phyloP scores from a whole-genome alignment of 2,329 filamentous ascomycete genomes.

The Hymenoscyphus infarciens region DNA sequence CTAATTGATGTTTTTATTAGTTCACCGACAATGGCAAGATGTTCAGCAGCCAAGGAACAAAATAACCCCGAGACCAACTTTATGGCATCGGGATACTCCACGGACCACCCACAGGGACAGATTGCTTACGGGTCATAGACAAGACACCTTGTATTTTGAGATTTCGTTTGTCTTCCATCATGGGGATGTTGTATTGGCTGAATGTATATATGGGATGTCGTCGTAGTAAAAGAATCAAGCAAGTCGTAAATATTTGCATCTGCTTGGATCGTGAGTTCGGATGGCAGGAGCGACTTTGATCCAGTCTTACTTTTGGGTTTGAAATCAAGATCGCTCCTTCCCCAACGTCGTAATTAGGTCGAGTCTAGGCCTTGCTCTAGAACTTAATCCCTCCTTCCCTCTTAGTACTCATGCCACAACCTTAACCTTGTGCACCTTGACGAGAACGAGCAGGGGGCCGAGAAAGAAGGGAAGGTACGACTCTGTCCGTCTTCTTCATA shows the following conservation, averaged over 20 bases:
- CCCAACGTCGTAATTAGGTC: too few species aligned
- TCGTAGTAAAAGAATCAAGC: conserved; percentile 25
- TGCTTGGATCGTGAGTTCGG: conserved; percentile 9
- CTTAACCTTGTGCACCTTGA: too few species aligned
- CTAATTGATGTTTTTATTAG: conserved; percentile 42
- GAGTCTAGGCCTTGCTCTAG: too few species aligned
- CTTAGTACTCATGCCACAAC: too few species aligned
- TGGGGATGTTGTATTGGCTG: conserved; percentile 27
- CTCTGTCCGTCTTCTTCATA: too few species aligned
- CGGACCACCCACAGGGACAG: conserved; percentile 31
- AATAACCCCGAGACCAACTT: conserved; percentile 76
- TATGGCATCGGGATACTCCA: conserved; percentile 63
- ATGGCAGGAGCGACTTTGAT: not conserved
- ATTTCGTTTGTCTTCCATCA: conserved; percentile 18
- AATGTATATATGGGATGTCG: conserved; percentile 36
- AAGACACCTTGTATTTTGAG: conserved; percentile 28
- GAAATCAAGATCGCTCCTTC: too few species aligned
- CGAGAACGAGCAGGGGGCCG: too few species aligned
- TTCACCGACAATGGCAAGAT: conserved; percentile 97
- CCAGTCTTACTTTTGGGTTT: too few species aligned
- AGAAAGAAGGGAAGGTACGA: too few species aligned
- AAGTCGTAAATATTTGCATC: not conserved
- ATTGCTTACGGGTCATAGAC: conserved; percentile 33
- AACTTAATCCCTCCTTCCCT: too few species aligned
- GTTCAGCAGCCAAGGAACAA: conserved; percentile 85